A percentile compares a stretch with the other conserved stretches of the same genome.
phyloP scores from a whole-genome alignment of 768 basidiomycete species.

The Agaricus blazei region DNA sequence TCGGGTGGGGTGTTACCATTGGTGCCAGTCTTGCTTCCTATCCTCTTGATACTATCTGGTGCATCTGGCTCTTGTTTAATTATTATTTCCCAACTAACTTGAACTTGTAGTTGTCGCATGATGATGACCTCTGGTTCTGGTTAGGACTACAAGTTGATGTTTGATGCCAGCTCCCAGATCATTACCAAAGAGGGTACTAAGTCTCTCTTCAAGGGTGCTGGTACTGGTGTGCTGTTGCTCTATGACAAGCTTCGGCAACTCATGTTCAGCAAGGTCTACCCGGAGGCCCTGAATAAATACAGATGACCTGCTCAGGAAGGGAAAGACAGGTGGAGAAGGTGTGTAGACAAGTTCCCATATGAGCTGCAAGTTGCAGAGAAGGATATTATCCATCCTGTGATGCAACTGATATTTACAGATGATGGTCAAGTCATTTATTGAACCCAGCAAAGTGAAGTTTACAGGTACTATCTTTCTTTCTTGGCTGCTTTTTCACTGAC shows the following conservation, averaged over 20 bases:
- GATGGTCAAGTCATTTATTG: no score
- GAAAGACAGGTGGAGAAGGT: no score
- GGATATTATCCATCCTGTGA: no score
- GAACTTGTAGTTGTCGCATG: slow-evolving; percentile 88
- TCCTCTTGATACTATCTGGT: slow-evolving; percentile 77
- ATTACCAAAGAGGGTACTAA: slow-evolving; percentile 91
- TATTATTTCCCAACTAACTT: slow-evolving; percentile 8
- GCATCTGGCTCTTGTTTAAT: background rate
- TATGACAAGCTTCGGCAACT: slow-evolving; percentile 98
- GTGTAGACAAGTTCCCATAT: no score
- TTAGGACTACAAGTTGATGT: slow-evolving; percentile 99
- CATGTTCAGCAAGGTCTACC: slow-evolving; percentile 99
- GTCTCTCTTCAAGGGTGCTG: slow-evolving; percentile 99
- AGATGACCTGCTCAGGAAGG: no score
- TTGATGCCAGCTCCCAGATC: slow-evolving; percentile 94
- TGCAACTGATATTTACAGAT: no score
- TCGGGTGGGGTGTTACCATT: slow-evolving; percentile 99
- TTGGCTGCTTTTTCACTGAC: no score
- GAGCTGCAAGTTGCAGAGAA: no score
- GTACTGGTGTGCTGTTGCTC: slow-evolving; percentile 97
- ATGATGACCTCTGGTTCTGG: slow-evolving; percentile 99
- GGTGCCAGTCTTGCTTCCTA: slow-evolving; percentile 99
- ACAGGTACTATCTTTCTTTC: no score
- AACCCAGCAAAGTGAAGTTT: no score
- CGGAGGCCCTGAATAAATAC: slow-evolving; percentile 43